Conservation (phyloP, 176 grass and related monocot species). For the Eleusine indica region DNA sequence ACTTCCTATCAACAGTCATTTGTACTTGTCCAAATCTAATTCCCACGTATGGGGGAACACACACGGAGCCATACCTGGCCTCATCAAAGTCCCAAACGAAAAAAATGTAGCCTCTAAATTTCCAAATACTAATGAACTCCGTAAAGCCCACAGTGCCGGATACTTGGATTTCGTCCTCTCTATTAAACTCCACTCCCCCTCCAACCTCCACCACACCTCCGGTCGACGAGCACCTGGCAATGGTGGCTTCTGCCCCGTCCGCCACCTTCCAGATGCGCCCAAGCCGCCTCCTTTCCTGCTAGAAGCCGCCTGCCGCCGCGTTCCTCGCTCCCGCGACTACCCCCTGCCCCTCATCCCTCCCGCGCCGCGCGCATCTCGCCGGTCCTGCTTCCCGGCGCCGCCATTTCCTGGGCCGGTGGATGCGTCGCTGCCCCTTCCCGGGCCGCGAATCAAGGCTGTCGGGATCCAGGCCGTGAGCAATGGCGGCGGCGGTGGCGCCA, state of each 20-base stretch:
- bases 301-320: conserved; percentile 16
- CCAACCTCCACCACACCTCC: conserved; percentile 16
- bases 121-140: no score
- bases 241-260: conserved; percentile 43
- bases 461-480: conserved; percentile 47
- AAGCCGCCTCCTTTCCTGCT: conserved; percentile 33
- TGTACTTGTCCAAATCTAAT: no score
- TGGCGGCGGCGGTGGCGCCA: conserved; percentile 57
- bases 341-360: background rate
- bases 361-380: conserved; percentile 42
- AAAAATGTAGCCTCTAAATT: no score
- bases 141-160: background rate
- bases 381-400: conserved; percentile 19
- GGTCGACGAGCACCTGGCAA: conserved; percentile 49
- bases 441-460: background rate
- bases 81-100: no score
- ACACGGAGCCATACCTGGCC: no score
- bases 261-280: conserved; percentile 56
- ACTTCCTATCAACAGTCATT: no score
- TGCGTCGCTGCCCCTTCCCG: background rate
- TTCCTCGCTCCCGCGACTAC: background rate
- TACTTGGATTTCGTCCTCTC: conserved; percentile 28
- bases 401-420: conserved; percentile 29
- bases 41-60: no score
- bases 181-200: conserved; percentile 17